Percentiles rank a stretch among this genome's conserved stretches.
phyloP scores from a whole-genome alignment of 164 flowering plant genomes.

The Stephania yunnanensis region DNA sequence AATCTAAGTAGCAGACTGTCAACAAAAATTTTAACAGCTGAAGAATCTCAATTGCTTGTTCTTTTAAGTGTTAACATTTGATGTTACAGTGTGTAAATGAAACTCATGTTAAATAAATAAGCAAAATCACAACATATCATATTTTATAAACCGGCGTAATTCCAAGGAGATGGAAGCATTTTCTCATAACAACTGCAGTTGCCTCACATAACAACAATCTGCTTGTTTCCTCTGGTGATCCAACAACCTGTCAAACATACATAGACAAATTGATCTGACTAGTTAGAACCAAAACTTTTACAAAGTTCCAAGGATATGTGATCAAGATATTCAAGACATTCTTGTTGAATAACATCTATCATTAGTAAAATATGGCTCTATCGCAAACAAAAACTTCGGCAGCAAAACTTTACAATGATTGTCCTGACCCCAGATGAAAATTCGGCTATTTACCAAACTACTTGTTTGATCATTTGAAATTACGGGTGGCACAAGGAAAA shows the following conservation, averaged over 20 bases:
- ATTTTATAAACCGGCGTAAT: constrained; percentile 76
- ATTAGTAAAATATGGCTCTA: too few species aligned
- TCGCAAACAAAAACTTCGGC: too few species aligned
- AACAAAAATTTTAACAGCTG: background rate
- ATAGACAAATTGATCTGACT: too few species aligned
- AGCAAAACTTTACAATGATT: too few species aligned
- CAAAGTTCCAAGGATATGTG: too few species aligned
- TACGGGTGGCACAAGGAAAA: too few species aligned
- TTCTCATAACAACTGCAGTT: constrained; percentile 82
- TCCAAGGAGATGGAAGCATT: constrained; percentile 81
- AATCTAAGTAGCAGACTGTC: background rate
- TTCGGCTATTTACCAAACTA: too few species aligned
- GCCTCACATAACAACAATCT: constrained; percentile 85
- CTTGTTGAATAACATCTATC: too few species aligned
- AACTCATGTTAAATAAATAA: background rate
- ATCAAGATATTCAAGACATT: too few species aligned
- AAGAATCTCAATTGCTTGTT: background rate
- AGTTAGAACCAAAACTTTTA: too few species aligned
- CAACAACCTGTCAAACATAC: constrained; percentile 54
- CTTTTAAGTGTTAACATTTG: background rate
- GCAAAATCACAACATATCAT: constrained; percentile 19
- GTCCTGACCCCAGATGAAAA: too few species aligned
- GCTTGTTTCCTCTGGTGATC: constrained; percentile 78
- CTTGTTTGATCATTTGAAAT: too few species aligned
- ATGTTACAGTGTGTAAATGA: background rate